phyloP scores from a whole-genome alignment of 495 filamentous ascomycete genomes.

The Astrocystis sublimbata region DNA sequence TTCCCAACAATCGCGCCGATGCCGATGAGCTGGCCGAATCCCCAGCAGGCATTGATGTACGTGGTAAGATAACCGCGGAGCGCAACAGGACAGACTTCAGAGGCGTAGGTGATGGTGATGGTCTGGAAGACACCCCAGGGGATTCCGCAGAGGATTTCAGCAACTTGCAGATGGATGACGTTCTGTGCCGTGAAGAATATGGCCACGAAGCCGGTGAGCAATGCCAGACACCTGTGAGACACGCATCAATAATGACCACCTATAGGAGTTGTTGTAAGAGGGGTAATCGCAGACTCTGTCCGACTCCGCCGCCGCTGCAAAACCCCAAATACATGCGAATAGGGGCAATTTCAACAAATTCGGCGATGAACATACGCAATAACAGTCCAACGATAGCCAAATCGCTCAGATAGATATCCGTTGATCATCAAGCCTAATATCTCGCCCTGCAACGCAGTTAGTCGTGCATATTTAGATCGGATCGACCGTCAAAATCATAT shows the following conservation, averaged over 20 bases:
- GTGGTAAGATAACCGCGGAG: conserved; percentile 75
- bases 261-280: no score
- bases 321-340: no score
- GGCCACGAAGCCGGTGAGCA: conserved; percentile 67
- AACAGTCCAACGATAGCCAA: conserved; percentile 72
- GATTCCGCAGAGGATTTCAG: conserved; percentile 75
- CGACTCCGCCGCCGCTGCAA: no score
- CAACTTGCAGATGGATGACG: conserved; percentile 66
- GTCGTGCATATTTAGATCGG: conserved; percentile 17
- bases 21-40: conserved; percentile 72
- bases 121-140: conserved; percentile 84
- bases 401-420: conserved; percentile 71
- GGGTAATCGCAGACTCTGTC: no score
- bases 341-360: no score
- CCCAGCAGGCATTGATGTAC: conserved; percentile 84
- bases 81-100: conserved; percentile 73
- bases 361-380: no score
- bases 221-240: conserved; percentile 64
- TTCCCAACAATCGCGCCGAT: conserved; percentile 72
- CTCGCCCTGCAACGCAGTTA: conserved; percentile 57
- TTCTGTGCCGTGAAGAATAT: conserved; percentile 78
- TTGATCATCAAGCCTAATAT: conserved; percentile 77
- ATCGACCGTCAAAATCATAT: no score
- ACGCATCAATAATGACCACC: no score
- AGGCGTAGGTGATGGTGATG: conserved; percentile 74